Base-by-base conservation (phyloP, 768 basidiomycete genomes). In the Boletus bicolor region DNA sequence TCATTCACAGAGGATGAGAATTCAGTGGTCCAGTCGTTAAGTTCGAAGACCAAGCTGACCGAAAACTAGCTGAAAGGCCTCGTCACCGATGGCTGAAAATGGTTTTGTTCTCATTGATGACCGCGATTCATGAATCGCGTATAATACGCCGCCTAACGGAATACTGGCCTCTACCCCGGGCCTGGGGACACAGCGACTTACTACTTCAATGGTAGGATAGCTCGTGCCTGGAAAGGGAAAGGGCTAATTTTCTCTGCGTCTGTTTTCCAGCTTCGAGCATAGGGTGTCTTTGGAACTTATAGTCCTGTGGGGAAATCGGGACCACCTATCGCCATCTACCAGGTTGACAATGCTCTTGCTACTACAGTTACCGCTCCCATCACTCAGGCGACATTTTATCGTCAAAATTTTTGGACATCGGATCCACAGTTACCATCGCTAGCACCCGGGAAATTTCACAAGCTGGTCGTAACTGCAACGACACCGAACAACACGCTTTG, bases 261-360 rank as follows among this genome's bases (percentile, higher is more conserved):
- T 35, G 44, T 36, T 15, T 46, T 39, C 42, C 19, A 59, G 57
- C 56, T 21, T 59, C 42, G n/a, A 42, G 38, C 26, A 56, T 56
- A 36, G 28, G 28, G 32, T 42, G 38, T 58, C 21, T 46, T 39
- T 12, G 51, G 44, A 46, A 53, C 55, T 17, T 28, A 21, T 41
- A 14, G 36, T 7, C 15, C 47, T 47, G 26, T 19, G 11, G 32
- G 26, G 35, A n/a, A 10, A 48, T 48, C n/a, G 5, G 54, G 19
- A 32, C 55, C 55, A 2, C 37, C 37, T n/a, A 15, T 41, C n/a
- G 48, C 19, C 43, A 2, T 45, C 24, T 45, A 56, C 32, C 32
- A 58, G 26, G 57, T 56, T 24, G 49, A 58, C 19, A 3, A 26
- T 19, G 5, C 47, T 21, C 26, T 45, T 30, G 19, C 52, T 21